Evolutionary conservation across 306 rosid genomes (phyloP).

Genomic region (Glycyrrhiza uralensis): DNA sequence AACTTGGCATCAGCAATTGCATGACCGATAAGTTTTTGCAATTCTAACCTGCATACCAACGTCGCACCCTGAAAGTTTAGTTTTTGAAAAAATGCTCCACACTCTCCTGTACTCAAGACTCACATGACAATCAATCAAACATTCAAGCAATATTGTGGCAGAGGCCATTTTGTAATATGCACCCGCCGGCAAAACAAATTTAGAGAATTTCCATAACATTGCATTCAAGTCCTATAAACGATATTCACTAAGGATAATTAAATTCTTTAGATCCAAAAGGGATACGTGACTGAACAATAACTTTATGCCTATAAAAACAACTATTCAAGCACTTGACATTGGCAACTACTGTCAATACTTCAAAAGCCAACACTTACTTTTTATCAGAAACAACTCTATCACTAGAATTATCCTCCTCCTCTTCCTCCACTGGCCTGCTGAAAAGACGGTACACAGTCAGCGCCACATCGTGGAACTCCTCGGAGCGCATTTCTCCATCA

Average conservation of each 20-base stretch:
- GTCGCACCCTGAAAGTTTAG: conserved; percentile 11
- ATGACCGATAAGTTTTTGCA: conserved; percentile 65
- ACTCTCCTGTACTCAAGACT: conserved; percentile 21
- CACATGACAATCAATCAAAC: conserved; percentile 4
- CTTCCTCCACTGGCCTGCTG: conserved; percentile 28
- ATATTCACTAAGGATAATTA: neutral
- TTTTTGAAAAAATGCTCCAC: conserved; percentile 1
- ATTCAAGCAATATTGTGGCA: conserved; percentile 3
- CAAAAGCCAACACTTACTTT: conserved; percentile 42
- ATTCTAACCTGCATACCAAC: conserved; percentile 59
- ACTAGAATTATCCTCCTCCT: conserved; percentile 30
- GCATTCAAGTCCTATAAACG: conserved; percentile 9
- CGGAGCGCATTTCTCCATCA: conserved; percentile 80
- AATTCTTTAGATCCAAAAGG: neutral
- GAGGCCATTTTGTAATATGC: conserved; percentile 1
- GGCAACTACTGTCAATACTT: neutral
- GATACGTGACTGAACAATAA: neutral
- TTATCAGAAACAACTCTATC: conserved; percentile 36
- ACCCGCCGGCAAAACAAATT: neutral
- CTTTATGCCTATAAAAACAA: neutral
- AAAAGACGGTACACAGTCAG: conserved; percentile 26
- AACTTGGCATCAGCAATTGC: conserved; percentile 57
- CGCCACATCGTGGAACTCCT: conserved; percentile 81
- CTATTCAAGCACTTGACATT: conserved; percentile 6
- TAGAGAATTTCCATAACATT: neutral